phyloP scores from a whole-genome alignment of 768 basidiomycete genomes.

The Pisolithus marmoratus region DNA sequence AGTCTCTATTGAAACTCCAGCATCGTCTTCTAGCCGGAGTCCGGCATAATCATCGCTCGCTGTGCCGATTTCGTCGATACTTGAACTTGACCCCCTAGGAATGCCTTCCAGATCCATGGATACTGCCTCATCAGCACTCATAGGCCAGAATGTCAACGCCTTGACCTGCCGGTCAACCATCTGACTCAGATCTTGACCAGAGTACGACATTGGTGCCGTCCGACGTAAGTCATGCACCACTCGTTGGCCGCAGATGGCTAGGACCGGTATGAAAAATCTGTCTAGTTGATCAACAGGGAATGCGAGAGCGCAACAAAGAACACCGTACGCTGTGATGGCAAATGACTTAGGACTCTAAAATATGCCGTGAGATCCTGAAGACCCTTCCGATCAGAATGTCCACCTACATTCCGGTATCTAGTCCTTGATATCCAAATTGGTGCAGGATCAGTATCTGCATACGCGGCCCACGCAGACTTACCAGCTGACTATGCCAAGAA shows the following conservation, averaged over 20 bases:
- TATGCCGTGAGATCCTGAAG: background rate
- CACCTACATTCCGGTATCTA: background rate
- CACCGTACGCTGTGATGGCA: background rate
- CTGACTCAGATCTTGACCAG: background rate
- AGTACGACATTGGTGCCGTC: background rate
- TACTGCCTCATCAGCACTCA: no score
- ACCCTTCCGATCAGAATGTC: no score
- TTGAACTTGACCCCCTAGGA: no score
- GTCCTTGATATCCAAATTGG: background rate
- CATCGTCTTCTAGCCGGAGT: no score
- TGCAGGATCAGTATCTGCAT: background rate
- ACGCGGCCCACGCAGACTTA: background rate
- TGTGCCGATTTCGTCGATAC: no score
- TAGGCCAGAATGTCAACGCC: background rate
- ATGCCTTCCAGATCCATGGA: no score
- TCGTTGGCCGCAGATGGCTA: background rate
- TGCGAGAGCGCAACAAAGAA: background rate
- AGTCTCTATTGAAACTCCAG: no score
- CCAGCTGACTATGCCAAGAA: background rate
- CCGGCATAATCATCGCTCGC: no score
- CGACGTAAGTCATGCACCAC: constrained; percentile 1
- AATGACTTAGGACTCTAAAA: background rate
- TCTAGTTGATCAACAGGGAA: background rate
- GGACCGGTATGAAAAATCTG: background rate
- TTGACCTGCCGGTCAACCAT: background rate